Evolutionary conservation across 2,329 filamentous ascomycete genomes (phyloP).

Genomic region (Macroventuria anomochaeta): DNA sequence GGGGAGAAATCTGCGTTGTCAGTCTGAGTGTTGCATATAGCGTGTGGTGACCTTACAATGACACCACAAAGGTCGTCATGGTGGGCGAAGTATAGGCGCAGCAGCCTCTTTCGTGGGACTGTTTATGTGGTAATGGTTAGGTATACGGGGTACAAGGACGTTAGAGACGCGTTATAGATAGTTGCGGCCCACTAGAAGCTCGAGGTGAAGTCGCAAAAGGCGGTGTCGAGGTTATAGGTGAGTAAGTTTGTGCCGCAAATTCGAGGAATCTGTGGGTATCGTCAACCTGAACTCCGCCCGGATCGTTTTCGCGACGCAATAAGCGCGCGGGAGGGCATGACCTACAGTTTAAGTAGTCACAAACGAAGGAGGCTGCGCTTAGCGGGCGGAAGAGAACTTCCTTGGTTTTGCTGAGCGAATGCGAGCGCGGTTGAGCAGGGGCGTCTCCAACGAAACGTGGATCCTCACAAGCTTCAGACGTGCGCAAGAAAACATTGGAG

Average conservation of each 20-base stretch:
- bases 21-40: conserved; percentile 13
- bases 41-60: conserved; percentile 56
- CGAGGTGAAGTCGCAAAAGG: conserved; percentile 7
- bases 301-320: conserved; percentile 6
- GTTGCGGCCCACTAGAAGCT: conserved; percentile 3
- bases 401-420: conserved; percentile 23
- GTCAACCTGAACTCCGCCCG: conserved; percentile 6
- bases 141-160: conserved; percentile 3
- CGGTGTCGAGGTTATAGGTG: conserved; percentile 6
- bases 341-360: conserved; percentile 14
- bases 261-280: conserved; percentile 15
- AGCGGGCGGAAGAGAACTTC: conserved; percentile 17
- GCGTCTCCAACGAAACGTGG: conserved; percentile 19
- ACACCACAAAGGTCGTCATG: conserved; percentile 68
- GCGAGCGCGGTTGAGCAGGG: conserved; percentile 11
- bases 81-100: conserved; percentile 20
- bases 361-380: conserved; percentile 15
- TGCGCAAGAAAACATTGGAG: conserved; percentile 20
- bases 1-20: conserved; percentile 74
- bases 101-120: conserved; percentile 10
- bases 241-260: conserved; percentile 3
- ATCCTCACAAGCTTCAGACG: conserved; percentile 12
- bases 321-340: conserved; percentile 10
- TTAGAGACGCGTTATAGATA: neutral
- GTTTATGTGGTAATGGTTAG: conserved; percentile 13